A percentile compares a stretch with the other conserved stretches of the same genome.
These are phyloP conservation scores for Linum lewisii DNA, from an alignment of 345 rosid genomes.

Conservation along the genomic window DNA sequence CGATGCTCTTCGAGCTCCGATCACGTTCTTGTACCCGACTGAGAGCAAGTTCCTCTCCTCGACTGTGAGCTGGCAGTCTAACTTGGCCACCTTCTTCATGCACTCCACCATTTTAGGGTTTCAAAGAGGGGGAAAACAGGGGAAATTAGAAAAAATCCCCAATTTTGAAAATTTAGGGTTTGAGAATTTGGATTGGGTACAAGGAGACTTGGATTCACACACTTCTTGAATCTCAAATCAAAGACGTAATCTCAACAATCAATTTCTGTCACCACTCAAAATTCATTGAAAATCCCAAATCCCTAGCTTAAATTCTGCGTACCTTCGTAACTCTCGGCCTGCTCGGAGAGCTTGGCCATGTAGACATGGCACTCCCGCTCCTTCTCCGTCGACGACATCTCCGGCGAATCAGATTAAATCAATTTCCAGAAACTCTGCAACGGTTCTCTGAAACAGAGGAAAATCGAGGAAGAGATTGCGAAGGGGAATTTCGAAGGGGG, in stretches of 20 bases:
- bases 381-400: constrained; percentile 63
- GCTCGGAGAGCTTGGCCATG: constrained; percentile 91
- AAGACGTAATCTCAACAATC: no score
- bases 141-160: no score
- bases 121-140: not conserved
- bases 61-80: constrained; percentile 71
- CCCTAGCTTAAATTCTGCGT: no score
- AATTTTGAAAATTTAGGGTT: not conserved
- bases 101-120: constrained; percentile 86
- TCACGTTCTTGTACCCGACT: no score
- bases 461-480: not conserved
- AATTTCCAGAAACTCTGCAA: no score
- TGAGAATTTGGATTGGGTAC: not conserved
- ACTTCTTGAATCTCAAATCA: no score
- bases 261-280: no score
- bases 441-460: not conserved
- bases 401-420: not conserved
- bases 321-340: constrained; percentile 96
- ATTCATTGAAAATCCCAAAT: no score
- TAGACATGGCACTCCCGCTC: constrained; percentile 76
- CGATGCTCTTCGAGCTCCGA: no score
- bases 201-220: no score
- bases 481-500: not conserved
- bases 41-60: constrained; percentile 97
- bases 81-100: constrained; percentile 79